Base-by-base conservation (phyloP, 129 eudicot species). In the Arctium lappa region DNA sequence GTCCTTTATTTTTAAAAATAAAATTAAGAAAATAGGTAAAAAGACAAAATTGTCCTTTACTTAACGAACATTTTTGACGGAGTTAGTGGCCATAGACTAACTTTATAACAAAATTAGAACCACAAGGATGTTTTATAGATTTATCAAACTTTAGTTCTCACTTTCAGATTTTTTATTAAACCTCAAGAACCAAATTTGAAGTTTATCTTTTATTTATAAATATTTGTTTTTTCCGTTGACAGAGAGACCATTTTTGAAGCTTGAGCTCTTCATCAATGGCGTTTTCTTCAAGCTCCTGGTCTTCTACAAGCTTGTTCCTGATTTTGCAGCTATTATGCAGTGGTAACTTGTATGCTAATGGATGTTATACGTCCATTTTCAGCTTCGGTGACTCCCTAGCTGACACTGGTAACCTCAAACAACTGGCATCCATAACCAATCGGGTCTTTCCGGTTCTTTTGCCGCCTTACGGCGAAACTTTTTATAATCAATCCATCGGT, bases 321-420 rank as follows among this genome's bases (percentile, higher is more conserved):
- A 16, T 81, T 18, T 53, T 72, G 3, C 66, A 46, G 70, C 30
- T 77, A 8, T 56, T 32, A 72, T 62, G 73, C 44, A 11, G 84
- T 37, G 16, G n/a, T 73, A 72, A 8, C 30, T 6, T 80, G 60
- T 50, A 69, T 69, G 83, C 48, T 32, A 33, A 69, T 32, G 83
- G 76, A 71, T 71, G 72, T 4, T 71, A 32, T 80, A n/a, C 77
- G 5, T 80, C 83, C 77, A 33, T 80, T 69, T n/a, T 80, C 32
- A 81, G 84, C 62, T 81, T 81, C 11, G 84, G 84, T 0, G 73
- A 81, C 34, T 81, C 84, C 73, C 44, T 81, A 32, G 69, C 83
- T 1, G 83, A 80, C 77, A 80, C 83, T 4, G 77, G 83, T 8
- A 72, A 80, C 53, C 37, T 72, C 2, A 72, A 80, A 50, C 72